Evolutionary conservation across 2,329 filamentous ascomycete genomes (phyloP), one percentile per base, ranked within the genome.

Genomic region (Scedosporium boydii): DNA sequence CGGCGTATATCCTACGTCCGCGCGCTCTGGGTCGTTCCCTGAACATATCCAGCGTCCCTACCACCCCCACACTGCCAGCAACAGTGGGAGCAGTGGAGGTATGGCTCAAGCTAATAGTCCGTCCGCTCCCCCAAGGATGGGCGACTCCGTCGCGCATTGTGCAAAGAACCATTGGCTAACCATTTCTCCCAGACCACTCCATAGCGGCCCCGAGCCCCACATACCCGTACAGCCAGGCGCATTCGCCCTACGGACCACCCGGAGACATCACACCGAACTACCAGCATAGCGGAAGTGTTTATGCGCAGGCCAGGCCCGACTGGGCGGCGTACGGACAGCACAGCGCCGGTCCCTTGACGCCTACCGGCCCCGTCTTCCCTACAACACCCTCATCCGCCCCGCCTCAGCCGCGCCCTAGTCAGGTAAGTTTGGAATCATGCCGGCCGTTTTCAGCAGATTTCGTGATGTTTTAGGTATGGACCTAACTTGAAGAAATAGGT

Each of bases 71-170:
- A 85, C 84, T 80, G 87, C 84, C 76, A 83, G 87, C 76, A 87
- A 84, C 78, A 86, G 83, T 78, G 86, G 86, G 78, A 85, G 88
- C 78, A 79, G 77, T 78, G 89, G 86, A 87, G 89, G 88, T 87
- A 97, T 97, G 93, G 91, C 93, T 86, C 92, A 82, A 80, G 79
- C 91, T 88, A 91, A 91, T 89, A 96, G 93, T 96, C 90, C 91
- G 92, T 96, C 91, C 80, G 12, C 51, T 27, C 51, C 23, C 18
- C 51, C 18, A 84, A 87, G 84, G 89, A 92, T 91, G 89, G 77
- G 74, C 82, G 83, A 80, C 88, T 82, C 84, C 86, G 89, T 87
- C 88, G 87, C 81, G 83, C 85, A 80, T 82, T 82, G 18, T 3
- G 6, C 12, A 9, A 34, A 21, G 16, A 29, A 51, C 18, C 18